phyloP scores from a whole-genome alignment of 495 filamentous ascomycete species.

The Xylaria acuta region DNA sequence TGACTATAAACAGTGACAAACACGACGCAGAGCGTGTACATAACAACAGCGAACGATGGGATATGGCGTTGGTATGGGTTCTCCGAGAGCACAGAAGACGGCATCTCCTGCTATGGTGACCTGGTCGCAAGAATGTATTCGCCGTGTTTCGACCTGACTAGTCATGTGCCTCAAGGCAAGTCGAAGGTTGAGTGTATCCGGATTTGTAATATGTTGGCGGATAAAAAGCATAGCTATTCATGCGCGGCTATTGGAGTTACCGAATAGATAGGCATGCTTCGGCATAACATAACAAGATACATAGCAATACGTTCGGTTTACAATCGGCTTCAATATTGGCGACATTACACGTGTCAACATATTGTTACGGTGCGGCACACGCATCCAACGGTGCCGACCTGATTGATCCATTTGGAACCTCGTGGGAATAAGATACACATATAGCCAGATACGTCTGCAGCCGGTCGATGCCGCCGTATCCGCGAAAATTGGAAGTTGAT shows the following conservation, averaged over 20 bases:
- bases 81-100: conserved; percentile 13
- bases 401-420: neutral
- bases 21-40: conserved; percentile 11
- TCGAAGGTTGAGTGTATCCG: conserved; percentile 11
- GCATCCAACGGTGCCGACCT: neutral
- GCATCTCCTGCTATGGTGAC: neutral
- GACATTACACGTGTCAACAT: neutral
- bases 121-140: neutral
- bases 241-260: conserved; percentile 10
- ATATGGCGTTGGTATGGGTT: conserved; percentile 21
- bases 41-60: conserved; percentile 10
- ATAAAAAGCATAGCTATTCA: conserved; percentile 3
- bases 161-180: neutral
- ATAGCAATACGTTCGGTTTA: neutral
- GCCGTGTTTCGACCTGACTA: conserved; percentile 10
- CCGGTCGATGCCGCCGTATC: conserved; percentile 6
- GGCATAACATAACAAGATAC: neutral
- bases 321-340: neutral
- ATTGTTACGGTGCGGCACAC: neutral
- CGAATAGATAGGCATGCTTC: neutral
- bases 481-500: conserved; percentile 2
- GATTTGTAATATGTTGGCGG: neutral
- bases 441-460: neutral
- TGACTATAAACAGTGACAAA: neutral
- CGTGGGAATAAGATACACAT: conserved; percentile 15